Evolutionary conservation across 257 asterid genomes (phyloP).

Genomic region (Salvia miltiorrhiza): DNA sequence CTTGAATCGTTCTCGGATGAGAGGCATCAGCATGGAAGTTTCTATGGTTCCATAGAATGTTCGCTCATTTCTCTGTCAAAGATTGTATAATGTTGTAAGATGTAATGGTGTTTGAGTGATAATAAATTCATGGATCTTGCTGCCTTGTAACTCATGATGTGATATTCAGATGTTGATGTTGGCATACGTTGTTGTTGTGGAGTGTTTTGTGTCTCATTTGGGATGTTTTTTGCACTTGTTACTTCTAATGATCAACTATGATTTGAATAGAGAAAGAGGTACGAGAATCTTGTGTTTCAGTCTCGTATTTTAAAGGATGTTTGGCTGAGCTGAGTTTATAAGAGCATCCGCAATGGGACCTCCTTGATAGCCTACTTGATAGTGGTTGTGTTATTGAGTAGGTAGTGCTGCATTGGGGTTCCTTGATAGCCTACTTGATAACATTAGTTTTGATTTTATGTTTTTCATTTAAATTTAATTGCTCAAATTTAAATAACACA

Average conservation of each 20-base stretch:
- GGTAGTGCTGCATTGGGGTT: no score
- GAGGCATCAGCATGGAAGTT: background rate
- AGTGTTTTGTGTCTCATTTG: background rate
- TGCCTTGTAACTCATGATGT: conserved; percentile 6
- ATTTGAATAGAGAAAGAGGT: no score
- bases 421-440: no score
- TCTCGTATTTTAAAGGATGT: no score
- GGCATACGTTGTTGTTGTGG: background rate
- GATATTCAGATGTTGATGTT: background rate
- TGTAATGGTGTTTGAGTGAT: conserved; percentile 5
- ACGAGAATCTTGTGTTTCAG: no score
- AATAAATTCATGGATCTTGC: conserved; percentile 19
- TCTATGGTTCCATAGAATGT: background rate
- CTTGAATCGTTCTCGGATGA: background rate
- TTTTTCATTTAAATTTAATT: no score
- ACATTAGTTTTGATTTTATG: no score
- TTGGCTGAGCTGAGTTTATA: no score
- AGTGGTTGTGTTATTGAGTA: no score
- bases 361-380: no score
- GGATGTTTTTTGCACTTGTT: background rate
- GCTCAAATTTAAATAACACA: no score
- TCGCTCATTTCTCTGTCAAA: background rate
- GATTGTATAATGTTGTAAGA: background rate
- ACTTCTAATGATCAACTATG: background rate
- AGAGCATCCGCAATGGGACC: no score